phyloP scores from a whole-genome alignment of 495 filamentous ascomycete species.

The Monascus purpureus region DNA sequence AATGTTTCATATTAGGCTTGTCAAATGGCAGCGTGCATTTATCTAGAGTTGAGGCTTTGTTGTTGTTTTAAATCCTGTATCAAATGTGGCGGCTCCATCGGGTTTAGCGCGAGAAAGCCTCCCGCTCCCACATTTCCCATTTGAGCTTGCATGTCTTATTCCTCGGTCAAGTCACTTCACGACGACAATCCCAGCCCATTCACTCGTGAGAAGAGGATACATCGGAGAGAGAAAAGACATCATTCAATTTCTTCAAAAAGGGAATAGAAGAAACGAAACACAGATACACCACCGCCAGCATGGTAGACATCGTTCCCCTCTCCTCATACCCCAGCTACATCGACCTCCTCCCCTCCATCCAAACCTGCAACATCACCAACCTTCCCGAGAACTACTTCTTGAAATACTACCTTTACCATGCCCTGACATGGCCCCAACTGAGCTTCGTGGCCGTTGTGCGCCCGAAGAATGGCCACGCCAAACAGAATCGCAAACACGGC shows the following conservation, averaged over 20 bases:
- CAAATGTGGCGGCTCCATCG: not conserved
- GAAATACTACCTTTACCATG: conserved; percentile 99
- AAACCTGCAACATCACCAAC: conserved; percentile 97
- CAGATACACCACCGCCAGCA: too few relatives aligned
- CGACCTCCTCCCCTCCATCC: conserved; percentile 74
- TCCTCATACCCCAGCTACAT: conserved; percentile 36
- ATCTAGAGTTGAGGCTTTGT: too few relatives aligned
- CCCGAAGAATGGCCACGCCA: conserved; percentile 43
- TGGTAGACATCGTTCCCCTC: conserved; percentile 39
- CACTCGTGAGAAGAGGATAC: too few relatives aligned
- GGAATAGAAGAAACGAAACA: conserved; percentile 9
- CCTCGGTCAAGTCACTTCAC: too few relatives aligned
- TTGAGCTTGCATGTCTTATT: too few relatives aligned
- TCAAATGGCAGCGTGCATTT: too few relatives aligned
- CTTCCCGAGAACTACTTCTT: conserved; percentile 99
- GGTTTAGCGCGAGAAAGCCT: not conserved
- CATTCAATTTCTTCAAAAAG: not conserved
- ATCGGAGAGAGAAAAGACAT: conserved; percentile 1
- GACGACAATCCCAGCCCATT: too few relatives aligned
- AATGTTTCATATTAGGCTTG: too few relatives aligned
- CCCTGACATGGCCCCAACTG: conserved; percentile 92
- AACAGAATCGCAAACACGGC: conserved; percentile 4
- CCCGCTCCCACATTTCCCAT: too few relatives aligned
- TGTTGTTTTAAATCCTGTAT: too few relatives aligned
- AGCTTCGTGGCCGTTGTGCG: conserved; percentile 93